phyloP scores from a whole-genome alignment of 2,329 filamentous ascomycete genomes.

The Trichoderma sp. region DNA sequence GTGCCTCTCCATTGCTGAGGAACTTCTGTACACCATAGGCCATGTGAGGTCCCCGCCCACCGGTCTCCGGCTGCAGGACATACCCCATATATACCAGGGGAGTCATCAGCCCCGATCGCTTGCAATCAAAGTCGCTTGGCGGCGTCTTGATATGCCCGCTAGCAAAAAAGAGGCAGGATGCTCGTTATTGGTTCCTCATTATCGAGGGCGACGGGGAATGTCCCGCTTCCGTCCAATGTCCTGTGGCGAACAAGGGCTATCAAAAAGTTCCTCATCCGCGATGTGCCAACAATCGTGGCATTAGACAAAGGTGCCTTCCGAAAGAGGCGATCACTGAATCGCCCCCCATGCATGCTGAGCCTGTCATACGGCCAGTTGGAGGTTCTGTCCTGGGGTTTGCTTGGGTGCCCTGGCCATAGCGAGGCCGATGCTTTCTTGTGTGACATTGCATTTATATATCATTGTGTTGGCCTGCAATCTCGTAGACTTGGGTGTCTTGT shows the following conservation, averaged over 20 bases:
- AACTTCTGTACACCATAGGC: conserved; percentile 11
- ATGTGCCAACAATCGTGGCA: background rate
- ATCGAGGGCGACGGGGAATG: background rate
- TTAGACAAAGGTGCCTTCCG: conserved; percentile 20
- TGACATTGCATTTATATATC: conserved; percentile 7
- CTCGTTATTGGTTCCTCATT: background rate
- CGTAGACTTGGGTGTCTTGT: background rate
- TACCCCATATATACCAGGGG: background rate
- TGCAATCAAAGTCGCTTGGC: conserved; percentile 1
- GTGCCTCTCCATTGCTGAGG: background rate
- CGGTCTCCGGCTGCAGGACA: background rate
- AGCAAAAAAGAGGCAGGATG: background rate
- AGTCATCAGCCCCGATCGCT: background rate
- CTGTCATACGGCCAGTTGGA: background rate
- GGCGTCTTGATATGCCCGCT: background rate
- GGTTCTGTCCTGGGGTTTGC: background rate
- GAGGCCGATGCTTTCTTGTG: background rate
- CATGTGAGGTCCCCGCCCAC: conserved; percentile 1
- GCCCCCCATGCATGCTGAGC: background rate
- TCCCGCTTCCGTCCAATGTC: conserved; percentile 5
- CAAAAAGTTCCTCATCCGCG: conserved; percentile 15
- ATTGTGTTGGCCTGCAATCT: background rate
- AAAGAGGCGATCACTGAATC: conserved; percentile 2
- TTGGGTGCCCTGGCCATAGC: background rate
- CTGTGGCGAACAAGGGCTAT: background rate